Evolutionary conservation across 345 rosid species (phyloP), one percentile per base, ranked within the genome.

Genomic region (Salix suchowensis): DNA sequence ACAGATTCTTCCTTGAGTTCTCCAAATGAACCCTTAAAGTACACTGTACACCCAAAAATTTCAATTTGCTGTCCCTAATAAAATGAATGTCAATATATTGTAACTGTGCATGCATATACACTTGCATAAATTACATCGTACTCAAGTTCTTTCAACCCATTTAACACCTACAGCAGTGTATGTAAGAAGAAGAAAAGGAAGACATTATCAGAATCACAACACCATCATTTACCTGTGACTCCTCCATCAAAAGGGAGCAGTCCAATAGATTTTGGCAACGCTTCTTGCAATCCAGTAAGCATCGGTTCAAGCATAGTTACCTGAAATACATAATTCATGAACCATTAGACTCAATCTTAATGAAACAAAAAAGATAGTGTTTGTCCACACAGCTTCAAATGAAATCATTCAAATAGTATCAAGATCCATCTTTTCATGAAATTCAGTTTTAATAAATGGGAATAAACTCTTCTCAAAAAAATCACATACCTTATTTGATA

Each of bases 211-310:
- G 64, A 40, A 52, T 46, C 10, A 65, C 9, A 60, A 68, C 11
- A 11, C 50, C 44, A 67, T 32, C 28, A 71, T 62, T 4, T 80
- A 96, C 99, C 99, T 87, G 97, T 72, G 50, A 96, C 91, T 71
- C 99, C 98, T 68, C 92, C 94, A 87, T 96, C 98, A 67, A 93
- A 96, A 80, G 96, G 92, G 75, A 96, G 98, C 81, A 96, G 84
- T 80, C 98, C 99, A 77, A 96, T 90, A 74, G 99, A 92, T 85
- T 92, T 96, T 3, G 99, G 98, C 76, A 96, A 81, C 48, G 91
- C 90, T 82, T 92, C 98, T 89, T 93, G 99, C 81, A 96, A 81
- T 55, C 98, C 98, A 7, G 84, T 79, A 77, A 93, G 87, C 97
- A 93, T 88, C 3, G 98, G 97, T 82, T 96, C 99, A 24, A 96